A percentile compares a stretch with the other conserved stretches of the same genome.
Conservation (phyloP, 371 early-diverging fungal species). For the Apophysomyces ossiformis region DNA sequence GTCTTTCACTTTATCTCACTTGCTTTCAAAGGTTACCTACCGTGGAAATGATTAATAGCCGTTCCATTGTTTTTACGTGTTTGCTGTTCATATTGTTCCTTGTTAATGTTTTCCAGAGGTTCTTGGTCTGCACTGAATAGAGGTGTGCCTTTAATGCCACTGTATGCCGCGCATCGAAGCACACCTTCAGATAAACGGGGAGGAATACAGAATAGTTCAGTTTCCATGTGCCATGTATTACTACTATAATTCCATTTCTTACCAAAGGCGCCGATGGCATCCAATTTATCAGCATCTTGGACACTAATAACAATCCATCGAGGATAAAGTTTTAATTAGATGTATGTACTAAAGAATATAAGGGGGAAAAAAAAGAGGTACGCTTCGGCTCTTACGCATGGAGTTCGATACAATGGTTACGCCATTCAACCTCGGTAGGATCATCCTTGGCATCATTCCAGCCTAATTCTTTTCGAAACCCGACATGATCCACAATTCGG, state of each 20-base stretch:
- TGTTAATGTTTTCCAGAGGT: slow-evolving; percentile 54
- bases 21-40: slow-evolving; percentile 30
- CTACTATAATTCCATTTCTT: neutral
- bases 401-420: slow-evolving; percentile 62
- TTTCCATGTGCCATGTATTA: neutral
- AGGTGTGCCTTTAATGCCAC: slow-evolving; percentile 67
- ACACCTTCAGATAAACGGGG: slow-evolving; percentile 45
- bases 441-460: slow-evolving; percentile 49
- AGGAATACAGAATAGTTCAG: neutral
- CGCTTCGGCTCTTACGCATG: slow-evolving; percentile 51
- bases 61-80: slow-evolving; percentile 50
- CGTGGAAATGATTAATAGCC: slow-evolving; percentile 74
- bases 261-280: slow-evolving; percentile 86
- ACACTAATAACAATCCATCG: slow-evolving; percentile 39
- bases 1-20: neutral
- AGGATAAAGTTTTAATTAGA: slow-evolving; percentile 15
- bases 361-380: neutral
- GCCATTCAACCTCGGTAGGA: slow-evolving; percentile 48
- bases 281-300: slow-evolving; percentile 83
- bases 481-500: slow-evolving; percentile 69
- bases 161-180: slow-evolving; percentile 75
- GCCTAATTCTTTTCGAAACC: slow-evolving; percentile 73
- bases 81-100: slow-evolving; percentile 58
- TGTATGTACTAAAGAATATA: slow-evolving; percentile 8
- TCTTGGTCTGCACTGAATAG: slow-evolving; percentile 61